Evolutionary conservation across 2,329 filamentous ascomycete genomes (phyloP).

Genomic region (Clonostachys chloroleuca): DNA sequence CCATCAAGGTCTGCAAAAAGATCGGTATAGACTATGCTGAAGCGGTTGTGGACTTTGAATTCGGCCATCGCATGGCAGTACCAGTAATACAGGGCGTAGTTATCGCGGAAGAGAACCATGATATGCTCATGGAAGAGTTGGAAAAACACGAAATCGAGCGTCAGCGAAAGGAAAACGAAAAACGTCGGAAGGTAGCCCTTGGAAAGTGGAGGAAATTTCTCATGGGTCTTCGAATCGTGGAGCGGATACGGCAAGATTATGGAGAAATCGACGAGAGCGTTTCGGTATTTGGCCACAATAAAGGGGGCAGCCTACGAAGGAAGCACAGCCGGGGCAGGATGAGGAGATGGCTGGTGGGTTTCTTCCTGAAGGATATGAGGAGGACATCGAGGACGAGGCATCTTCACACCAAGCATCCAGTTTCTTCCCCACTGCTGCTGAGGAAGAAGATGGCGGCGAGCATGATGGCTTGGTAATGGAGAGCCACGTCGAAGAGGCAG

Average conservation of each 20-base stretch:
- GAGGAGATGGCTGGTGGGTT: constrained; percentile 59
- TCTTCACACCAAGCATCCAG: constrained; percentile 27
- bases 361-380: constrained; percentile 50
- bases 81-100: constrained; percentile 90
- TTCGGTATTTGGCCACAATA: constrained; percentile 50
- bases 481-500: no score
- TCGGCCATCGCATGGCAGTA: constrained; percentile 89
- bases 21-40: constrained; percentile 87
- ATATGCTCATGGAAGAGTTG: constrained; percentile 72
- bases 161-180: constrained; percentile 75
- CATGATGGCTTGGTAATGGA: constrained; percentile 27
- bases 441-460: constrained; percentile 30
- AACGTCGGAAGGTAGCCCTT: constrained; percentile 69
- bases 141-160: constrained; percentile 72
- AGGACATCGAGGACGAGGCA: constrained; percentile 25
- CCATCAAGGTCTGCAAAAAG: constrained; percentile 75
- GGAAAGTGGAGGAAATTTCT: constrained; percentile 82
- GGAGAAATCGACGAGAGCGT: constrained; percentile 52
- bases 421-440: constrained; percentile 43
- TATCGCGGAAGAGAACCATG: constrained; percentile 74
- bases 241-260: constrained; percentile 74
- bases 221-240: constrained; percentile 77
- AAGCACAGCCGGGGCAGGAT: constrained; percentile 13
- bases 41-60: constrained; percentile 94
- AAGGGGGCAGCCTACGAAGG: constrained; percentile 3